Conservation (phyloP, 169 alveolate species). For the Eimeria zaria region DNA sequence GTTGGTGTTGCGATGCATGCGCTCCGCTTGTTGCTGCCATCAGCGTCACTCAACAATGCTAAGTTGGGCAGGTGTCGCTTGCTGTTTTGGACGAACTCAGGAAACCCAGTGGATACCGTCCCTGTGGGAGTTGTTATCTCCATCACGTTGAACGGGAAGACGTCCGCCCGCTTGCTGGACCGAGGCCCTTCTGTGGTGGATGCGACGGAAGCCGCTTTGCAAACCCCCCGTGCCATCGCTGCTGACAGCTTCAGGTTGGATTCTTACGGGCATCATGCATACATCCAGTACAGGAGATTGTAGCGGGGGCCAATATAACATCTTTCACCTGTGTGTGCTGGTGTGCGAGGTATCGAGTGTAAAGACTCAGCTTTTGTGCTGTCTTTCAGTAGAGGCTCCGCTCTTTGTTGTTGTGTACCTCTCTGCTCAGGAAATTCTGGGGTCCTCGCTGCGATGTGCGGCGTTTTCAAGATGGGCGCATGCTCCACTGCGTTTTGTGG, state of each 20-base stretch:
- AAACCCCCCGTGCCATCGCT: conserved; percentile 67
- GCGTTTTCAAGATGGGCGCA: conserved; percentile 82
- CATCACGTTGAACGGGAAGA: conserved; percentile 56
- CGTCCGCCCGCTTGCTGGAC: conserved; percentile 76
- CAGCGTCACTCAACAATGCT: neutral
- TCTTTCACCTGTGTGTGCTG: neutral
- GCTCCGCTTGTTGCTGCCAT: neutral
- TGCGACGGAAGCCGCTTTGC: conserved; percentile 42
- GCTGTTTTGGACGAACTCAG: conserved; percentile 5
- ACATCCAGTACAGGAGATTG: neutral
- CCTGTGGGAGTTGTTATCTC: conserved; percentile 62
- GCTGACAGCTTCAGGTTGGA: conserved; percentile 79
- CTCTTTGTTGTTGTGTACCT: neutral
- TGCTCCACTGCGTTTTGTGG: conserved; percentile 80
- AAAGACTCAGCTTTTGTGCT: neutral
- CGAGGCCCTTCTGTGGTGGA: conserved; percentile 78
- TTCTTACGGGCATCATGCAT: neutral
- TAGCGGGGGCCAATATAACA: neutral
- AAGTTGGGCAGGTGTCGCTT: neutral
- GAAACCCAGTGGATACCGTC: conserved; percentile 9
- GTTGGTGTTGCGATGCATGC: neutral
- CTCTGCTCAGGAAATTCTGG: conserved; percentile 74
- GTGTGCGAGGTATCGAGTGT: neutral
- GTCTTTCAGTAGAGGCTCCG: neutral
- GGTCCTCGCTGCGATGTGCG: conserved; percentile 80